phyloP scores from a whole-genome alignment of 108 stramenopile genomes.

The Thalassiosira profunda region DNA sequence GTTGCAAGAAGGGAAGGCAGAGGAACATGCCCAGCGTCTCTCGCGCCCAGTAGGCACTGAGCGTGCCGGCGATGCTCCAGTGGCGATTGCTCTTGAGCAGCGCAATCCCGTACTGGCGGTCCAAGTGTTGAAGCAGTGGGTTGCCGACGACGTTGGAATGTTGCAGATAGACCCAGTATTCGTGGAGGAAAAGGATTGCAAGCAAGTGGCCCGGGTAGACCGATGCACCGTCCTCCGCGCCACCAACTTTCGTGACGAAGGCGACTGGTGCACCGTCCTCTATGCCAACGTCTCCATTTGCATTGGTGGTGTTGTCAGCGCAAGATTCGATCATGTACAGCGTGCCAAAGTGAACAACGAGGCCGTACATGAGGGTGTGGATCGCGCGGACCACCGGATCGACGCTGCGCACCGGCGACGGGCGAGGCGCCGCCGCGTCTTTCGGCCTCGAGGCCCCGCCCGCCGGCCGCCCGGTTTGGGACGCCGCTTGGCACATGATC shows the following conservation, averaged over 20 bases:
- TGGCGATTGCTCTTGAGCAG: slow-evolving; percentile 48
- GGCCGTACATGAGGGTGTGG: slow-evolving; percentile 51
- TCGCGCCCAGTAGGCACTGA: slow-evolving; percentile 54
- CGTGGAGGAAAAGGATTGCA: slow-evolving; percentile 37
- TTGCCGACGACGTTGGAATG: slow-evolving; percentile 56
- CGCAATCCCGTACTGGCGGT: slow-evolving; percentile 59
- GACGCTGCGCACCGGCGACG: slow-evolving; percentile 29
- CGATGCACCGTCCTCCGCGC: no score
- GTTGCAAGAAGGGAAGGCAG: slow-evolving; percentile 39
- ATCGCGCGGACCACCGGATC: slow-evolving; percentile 54
- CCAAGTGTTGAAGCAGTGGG: slow-evolving; percentile 51
- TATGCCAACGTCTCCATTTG: no score
- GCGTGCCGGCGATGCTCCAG: slow-evolving; percentile 57
- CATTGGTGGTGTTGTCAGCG: not conserved
- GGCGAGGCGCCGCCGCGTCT: no score
- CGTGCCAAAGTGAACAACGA: slow-evolving; percentile 51
- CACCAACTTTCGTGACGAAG: no score
- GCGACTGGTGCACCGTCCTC: no score
- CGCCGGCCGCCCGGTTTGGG: no score
- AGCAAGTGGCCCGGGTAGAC: not conserved
- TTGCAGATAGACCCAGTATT: slow-evolving; percentile 62
- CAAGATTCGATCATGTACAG: slow-evolving; percentile 34
- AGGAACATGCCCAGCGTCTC: slow-evolving; percentile 52
- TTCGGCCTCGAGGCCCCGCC: no score
- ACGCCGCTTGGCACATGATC: no score